Base-by-base conservation (phyloP, 2,329 filamentous ascomycete genomes). In the Hymenoscyphus occultus region DNA sequence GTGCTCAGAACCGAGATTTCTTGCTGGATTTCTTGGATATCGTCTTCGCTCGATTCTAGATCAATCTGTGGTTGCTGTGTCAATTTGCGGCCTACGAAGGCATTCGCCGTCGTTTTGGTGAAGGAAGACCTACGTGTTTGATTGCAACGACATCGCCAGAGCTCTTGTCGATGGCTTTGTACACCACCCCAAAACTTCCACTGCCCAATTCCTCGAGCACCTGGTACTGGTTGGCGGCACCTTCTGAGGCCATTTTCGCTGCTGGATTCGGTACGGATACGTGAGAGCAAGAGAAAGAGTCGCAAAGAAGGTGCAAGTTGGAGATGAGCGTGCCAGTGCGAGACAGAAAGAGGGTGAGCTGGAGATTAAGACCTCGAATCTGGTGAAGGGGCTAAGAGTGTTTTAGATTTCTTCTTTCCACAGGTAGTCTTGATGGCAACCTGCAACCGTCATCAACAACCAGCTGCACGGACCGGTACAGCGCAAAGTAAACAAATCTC, bases 11-110 rank as follows among this genome's bases (percentile, higher is more conserved):
- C 90, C 2, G 92, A 90, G 71, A 99, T 98, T 77, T 99, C 95
- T 75, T 96, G 93, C 74, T 99, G 94, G 65, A 99, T 98, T 76
- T 99, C 95, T 77, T 93, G 90, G 66, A 99, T 97, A 76, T 99
- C 95, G 80, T 99, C 95, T 78, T 96, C 94, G 81, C 93, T 98
- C 65, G 94, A 96, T 80, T 99, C 95, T 75, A 99, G 91, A 78
- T 99, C 95, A 77, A 99, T 98, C 93, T 98, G 77, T 22, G 67
- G n/a, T 28, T 28, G 28, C 28, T 56, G 40, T 64, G 62, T 72
- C 42, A 69, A 67, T 63, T 63, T 10, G 40, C 32, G 42, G 5
- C 31, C 14, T 22, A 16, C 16, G 19, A n/a, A 48, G 42, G 19
- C n/a, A 54, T 16, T 56, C 59, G 64, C 71, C 67, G 28, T 1